Conservation (phyloP, 2,329 filamentous ascomycete species). For the Cladosporium austrohemisphaericum region DNA sequence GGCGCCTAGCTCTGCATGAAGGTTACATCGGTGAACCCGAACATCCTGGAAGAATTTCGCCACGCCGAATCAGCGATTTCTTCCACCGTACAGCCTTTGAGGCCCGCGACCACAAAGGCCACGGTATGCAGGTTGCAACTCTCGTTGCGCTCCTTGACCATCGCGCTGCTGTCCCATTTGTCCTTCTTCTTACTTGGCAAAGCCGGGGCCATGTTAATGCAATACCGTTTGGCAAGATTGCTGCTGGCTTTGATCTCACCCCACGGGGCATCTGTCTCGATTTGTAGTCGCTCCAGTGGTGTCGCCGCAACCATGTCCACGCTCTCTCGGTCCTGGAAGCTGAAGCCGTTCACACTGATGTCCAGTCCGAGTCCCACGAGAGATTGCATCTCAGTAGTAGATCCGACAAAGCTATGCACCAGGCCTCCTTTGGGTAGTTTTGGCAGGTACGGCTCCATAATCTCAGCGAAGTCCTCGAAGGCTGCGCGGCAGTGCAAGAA, state of each 20-base stretch:
- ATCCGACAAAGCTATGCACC: constrained; percentile 42
- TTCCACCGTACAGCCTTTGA: constrained; percentile 43
- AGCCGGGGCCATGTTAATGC: constrained; percentile 19
- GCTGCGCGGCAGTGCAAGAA: constrained; percentile 44
- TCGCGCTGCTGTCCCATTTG: constrained; percentile 44
- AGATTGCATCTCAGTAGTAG: constrained; percentile 38
- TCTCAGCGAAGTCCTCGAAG: constrained; percentile 42
- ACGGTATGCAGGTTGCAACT: constrained; percentile 49
- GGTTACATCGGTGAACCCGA: constrained; percentile 20
- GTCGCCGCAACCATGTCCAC: constrained; percentile 43
- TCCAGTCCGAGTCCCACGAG: constrained; percentile 40
- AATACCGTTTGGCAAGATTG: constrained; percentile 42
- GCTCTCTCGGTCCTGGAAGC: constrained; percentile 39
- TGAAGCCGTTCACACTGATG: constrained; percentile 51
- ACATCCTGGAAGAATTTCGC: constrained; percentile 37
- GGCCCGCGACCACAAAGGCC: constrained; percentile 46
- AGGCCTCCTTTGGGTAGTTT: constrained; percentile 37
- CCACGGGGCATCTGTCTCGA: constrained; percentile 51
- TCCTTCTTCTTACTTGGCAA: constrained; percentile 48
- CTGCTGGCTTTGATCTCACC: constrained; percentile 39
- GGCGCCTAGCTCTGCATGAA: constrained; percentile 4
- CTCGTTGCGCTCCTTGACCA: constrained; percentile 53
- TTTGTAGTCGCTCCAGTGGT: constrained; percentile 41
- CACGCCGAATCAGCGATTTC: constrained; percentile 42
- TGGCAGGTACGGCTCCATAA: constrained; percentile 40